A percentile compares a stretch with the other conserved stretches of the same genome.
phyloP scores from a whole-genome alignment of 2,329 filamentous ascomycete species.

The Magnaporthiopsis incrustans region DNA sequence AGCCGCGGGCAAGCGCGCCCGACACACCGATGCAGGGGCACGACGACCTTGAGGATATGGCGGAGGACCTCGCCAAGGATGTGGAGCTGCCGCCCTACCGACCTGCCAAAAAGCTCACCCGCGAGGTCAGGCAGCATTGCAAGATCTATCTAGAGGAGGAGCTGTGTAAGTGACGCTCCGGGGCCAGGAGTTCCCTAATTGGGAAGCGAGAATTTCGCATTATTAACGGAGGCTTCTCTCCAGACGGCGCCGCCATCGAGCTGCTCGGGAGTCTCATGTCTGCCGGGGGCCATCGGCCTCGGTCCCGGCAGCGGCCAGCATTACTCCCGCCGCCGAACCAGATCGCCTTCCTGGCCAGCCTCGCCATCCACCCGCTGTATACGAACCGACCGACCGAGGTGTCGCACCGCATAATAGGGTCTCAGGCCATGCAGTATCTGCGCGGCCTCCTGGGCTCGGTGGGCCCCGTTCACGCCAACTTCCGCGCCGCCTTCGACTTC shows the following conservation, averaged over 20 bases:
- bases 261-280: slow-evolving; percentile 58
- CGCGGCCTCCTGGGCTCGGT: slow-evolving; percentile 56
- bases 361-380: slow-evolving; percentile 72
- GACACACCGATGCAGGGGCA: neutral
- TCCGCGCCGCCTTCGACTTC: slow-evolving; percentile 69
- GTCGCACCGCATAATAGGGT: slow-evolving; percentile 55
- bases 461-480: slow-evolving; percentile 61
- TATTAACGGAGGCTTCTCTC: neutral
- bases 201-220: neutral
- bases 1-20: neutral
- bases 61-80: neutral
- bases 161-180: slow-evolving; percentile 30
- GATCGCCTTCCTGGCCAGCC: slow-evolving; percentile 67
- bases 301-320: slow-evolving; percentile 31
- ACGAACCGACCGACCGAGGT: slow-evolving; percentile 62
- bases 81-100: slow-evolving; percentile 34
- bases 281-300: slow-evolving; percentile 31
- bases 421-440: slow-evolving; percentile 62
- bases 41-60: neutral
- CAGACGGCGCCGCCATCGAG: slow-evolving; percentile 50
- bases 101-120: slow-evolving; percentile 47
- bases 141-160: slow-evolving; percentile 70
- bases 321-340: slow-evolving; percentile 64
- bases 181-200: neutral
- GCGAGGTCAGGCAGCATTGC: slow-evolving; percentile 57